A percentile compares a stretch with the other conserved stretches of the same genome.
phyloP scores from a whole-genome alignment of 176 grass and related monocot genomes.

The Eragrostis nindensis region DNA sequence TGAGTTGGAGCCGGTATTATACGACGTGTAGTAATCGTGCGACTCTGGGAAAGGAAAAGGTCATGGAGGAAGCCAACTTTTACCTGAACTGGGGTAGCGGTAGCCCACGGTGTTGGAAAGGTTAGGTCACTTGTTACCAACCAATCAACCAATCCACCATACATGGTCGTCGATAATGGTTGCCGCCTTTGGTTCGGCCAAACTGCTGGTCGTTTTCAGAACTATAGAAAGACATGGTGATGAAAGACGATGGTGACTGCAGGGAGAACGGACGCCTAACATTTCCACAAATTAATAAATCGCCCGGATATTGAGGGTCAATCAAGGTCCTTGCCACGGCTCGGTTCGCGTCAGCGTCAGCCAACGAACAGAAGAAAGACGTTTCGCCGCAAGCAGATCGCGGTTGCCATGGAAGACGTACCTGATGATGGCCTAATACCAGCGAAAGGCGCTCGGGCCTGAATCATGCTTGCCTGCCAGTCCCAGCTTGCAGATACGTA shows the following conservation, averaged over 20 bases:
- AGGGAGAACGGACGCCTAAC: not conserved
- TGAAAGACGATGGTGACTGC: not conserved
- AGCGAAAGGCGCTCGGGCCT: not conserved
- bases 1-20: too few relatives aligned
- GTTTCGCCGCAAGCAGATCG: not conserved
- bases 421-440: not conserved
- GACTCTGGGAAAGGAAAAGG: too few relatives aligned
- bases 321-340: too few relatives aligned
- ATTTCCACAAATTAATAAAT: not conserved
- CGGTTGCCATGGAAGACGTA: not conserved
- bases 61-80: too few relatives aligned
- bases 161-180: not conserved
- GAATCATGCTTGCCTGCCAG: not conserved
- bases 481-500: too few relatives aligned
- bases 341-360: not conserved
- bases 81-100: too few relatives aligned
- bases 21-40: too few relatives aligned
- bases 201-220: not conserved
- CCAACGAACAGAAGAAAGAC: not conserved
- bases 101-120: too few relatives aligned
- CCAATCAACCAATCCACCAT: slow-evolving; percentile 15
- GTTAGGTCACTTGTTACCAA: not conserved
- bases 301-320: too few relatives aligned
- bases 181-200: not conserved
- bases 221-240: not conserved